Conservation (phyloP, 75 land plant species). For the Adiantum capillusveneris region DNA sequence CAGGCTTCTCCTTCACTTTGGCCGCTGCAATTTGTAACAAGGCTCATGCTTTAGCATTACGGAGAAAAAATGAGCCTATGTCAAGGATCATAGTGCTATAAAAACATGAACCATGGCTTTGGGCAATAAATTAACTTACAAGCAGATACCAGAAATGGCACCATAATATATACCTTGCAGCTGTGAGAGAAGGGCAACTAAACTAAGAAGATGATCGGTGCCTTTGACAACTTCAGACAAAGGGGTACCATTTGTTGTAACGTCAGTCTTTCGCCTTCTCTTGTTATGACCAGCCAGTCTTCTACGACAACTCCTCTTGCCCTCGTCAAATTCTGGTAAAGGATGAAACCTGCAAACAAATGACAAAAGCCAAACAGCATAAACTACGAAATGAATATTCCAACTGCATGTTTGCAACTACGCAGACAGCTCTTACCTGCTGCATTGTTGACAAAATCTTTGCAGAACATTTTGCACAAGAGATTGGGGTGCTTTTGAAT, state of each 20-base stretch:
- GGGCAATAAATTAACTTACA: no score
- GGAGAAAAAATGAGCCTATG: background rate
- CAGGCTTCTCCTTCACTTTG: conserved; percentile 6
- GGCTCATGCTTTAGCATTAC: background rate
- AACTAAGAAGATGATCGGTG: conserved; percentile 3
- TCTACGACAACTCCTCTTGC: conserved; percentile 42
- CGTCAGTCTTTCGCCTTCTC: conserved; percentile 41
- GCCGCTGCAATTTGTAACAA: background rate
- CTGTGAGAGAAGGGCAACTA: conserved; percentile 7
- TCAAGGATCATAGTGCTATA: no score
- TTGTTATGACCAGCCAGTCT: conserved; percentile 47
- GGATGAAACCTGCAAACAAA: conserved; percentile 36
- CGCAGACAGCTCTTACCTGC: conserved; percentile 24
- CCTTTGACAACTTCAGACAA: conserved; percentile 7
- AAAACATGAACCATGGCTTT: background rate
- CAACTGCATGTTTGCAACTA: background rate
- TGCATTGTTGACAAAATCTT: conserved; percentile 52
- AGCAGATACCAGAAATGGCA: no score
- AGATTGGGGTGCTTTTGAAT: conserved; percentile 37
- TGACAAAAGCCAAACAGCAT: conserved; percentile 2
- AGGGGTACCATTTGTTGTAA: conserved; percentile 7
- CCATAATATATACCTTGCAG: conserved; percentile 6
- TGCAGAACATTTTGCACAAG: conserved; percentile 30
- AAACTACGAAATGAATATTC: background rate
- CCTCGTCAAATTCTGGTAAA: conserved; percentile 38